phyloP scores from a whole-genome alignment of 2,329 filamentous ascomycete genomes.

The Xylariomycetidae sp. region DNA sequence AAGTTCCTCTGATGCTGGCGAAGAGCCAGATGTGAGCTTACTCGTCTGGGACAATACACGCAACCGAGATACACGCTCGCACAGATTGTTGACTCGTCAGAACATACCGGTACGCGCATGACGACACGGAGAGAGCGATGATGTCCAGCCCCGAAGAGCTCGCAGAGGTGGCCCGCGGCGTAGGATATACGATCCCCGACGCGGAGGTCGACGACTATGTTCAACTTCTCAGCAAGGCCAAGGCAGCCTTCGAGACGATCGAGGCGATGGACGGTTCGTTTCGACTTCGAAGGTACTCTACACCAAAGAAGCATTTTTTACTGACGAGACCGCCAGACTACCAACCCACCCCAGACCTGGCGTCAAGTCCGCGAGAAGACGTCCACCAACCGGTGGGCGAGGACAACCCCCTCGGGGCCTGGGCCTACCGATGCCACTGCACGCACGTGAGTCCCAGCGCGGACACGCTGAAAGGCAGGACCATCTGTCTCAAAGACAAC shows the following conservation, averaged over 20 bases:
- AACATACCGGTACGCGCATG: too few relatives aligned
- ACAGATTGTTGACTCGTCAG: too few relatives aligned
- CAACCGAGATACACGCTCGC: too few relatives aligned
- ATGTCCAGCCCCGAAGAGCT: not conserved
- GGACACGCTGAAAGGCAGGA: slow-evolving; percentile 29
- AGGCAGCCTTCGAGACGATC: slow-evolving; percentile 8
- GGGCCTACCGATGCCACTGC: slow-evolving; percentile 7
- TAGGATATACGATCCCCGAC: slow-evolving; percentile 21
- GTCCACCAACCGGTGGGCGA: slow-evolving; percentile 15
- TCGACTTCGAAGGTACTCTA: not conserved
- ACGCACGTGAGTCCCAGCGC: slow-evolving; percentile 4
- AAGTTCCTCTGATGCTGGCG: too few relatives aligned
- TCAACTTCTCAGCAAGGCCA: slow-evolving; percentile 12
- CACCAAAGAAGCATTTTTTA: not conserved
- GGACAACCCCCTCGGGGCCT: slow-evolving; percentile 12
- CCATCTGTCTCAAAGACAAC: slow-evolving; percentile 40
- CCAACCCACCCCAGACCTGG: slow-evolving; percentile 8
- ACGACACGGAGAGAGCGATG: not conserved
- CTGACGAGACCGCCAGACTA: slow-evolving; percentile 1
- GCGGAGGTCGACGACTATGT: slow-evolving; percentile 24
- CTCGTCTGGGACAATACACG: too few relatives aligned
- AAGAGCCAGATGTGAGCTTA: too few relatives aligned
- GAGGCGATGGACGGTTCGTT: slow-evolving; percentile 11
- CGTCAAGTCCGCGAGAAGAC: slow-evolving; percentile 14
- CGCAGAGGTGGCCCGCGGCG: not conserved